phyloP scores from a whole-genome alignment of 2,329 filamentous ascomycete species.

The Microdochium trichocladiopsis region DNA sequence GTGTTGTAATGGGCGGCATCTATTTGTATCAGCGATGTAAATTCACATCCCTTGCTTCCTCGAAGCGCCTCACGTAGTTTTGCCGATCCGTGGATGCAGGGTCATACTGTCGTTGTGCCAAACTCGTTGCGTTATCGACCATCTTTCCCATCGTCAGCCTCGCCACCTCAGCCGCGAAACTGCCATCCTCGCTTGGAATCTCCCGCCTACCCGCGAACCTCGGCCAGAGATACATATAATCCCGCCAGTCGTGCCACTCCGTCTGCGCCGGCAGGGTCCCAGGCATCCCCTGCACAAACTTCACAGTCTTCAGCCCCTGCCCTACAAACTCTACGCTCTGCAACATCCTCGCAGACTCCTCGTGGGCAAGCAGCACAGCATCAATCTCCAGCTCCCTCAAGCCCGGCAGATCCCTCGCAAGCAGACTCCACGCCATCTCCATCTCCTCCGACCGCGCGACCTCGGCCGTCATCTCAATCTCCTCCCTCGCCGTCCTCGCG shows the following conservation, averaged over 20 bases:
- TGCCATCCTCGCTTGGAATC: conserved; percentile 2
- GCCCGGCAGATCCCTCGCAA: not conserved
- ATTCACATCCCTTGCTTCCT: too few species aligned
- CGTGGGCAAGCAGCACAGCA: conserved; percentile 3
- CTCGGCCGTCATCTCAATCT: not conserved
- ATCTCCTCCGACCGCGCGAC: conserved; percentile 1
- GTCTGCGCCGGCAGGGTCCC: not conserved
- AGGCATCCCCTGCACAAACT: conserved; percentile 5
- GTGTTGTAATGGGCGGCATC: too few species aligned
- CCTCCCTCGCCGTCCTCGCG: not conserved
- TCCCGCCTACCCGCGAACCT: not conserved
- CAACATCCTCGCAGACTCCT: conserved; percentile 1
- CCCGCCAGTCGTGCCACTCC: not conserved
- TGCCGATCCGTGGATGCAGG: too few species aligned
- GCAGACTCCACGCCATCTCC: not conserved
- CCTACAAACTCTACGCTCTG: conserved; percentile 1
- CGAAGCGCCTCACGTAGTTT: too few species aligned
- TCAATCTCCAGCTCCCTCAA: conserved; percentile 8
- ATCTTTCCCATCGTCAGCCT: conserved; percentile 6
- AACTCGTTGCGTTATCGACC: too few species aligned
- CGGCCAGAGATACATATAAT: conserved; percentile 6
- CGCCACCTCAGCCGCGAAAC: conserved; percentile 3
- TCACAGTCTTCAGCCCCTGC: conserved; percentile 4
- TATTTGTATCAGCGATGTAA: too few species aligned
- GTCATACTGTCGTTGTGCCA: too few species aligned